Conservation (phyloP, 345 rosid genomes). For the Gossypium stocksii region DNA sequence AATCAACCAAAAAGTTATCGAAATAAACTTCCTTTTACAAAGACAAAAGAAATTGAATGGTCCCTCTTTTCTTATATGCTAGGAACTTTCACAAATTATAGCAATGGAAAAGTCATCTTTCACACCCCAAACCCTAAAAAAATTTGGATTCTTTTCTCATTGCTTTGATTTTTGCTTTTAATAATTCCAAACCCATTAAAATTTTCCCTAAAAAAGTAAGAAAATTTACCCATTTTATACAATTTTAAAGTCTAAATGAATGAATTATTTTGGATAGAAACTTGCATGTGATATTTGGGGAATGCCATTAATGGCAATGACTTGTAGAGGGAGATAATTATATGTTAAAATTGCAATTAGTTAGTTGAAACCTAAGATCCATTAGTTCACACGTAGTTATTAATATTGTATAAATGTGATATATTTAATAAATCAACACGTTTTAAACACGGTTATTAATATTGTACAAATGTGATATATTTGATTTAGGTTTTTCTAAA, state of each 20-base stretch:
- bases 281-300: neutral
- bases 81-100: no score
- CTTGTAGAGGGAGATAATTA: neutral
- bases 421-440: neutral
- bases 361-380: neutral
- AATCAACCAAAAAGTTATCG: no score
- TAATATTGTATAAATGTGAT: neutral
- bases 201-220: no score
- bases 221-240: neutral
- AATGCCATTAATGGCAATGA: neutral
- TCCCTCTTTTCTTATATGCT: no score
- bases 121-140: no score
- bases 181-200: no score
- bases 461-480: neutral
- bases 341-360: neutral
- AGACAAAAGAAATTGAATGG: no score
- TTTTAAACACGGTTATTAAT: neutral
- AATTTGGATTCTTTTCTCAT: no score
- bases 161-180: no score
- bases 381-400: neutral
- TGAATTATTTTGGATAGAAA: neutral
- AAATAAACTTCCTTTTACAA: no score
- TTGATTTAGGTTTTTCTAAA: no score
- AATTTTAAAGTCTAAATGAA: neutral
- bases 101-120: no score